Base-by-base conservation (phyloP, 352 stramenopile genomes). In the Aphanomyces cochlioides region DNA sequence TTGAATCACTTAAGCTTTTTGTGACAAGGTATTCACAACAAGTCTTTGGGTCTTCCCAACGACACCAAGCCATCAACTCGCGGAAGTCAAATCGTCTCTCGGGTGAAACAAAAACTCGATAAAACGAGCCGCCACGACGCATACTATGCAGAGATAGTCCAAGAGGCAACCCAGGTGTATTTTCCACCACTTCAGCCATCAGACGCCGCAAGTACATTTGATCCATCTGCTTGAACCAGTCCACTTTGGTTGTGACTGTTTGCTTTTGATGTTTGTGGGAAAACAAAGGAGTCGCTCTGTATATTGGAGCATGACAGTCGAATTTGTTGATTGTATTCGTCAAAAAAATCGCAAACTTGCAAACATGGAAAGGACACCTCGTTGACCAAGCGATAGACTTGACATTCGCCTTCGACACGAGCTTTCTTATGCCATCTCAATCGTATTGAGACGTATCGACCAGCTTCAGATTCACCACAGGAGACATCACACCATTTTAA, bases 71-170 rank as follows among this genome's bases (percentile, higher is more conserved):
- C 56, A 61, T 61, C 28, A 28, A 28, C 28, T 2, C 28, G 28
- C 28, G 28, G 28, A 28, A 28, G 28, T 28, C 28, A 61, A 61
- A 15, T 61, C 2, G 13, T 21, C 13, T 61, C 21, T 17, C 37
- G 56, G 56, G 21, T 15, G 21, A 15, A 38, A 13, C 13, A 61
- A 61, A n/a, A 15, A 61, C 56, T 19, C 56, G 56, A 19, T 53
- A 61, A 21, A 38, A 61, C 13, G 13, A 61, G 12, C 56, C 56
- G 17, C 56, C 56, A 61, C 56, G 56, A 61, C 56, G 56, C 37
- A 61, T 53, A 19, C 56, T 61, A 53, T 61, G 56, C 21, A 48
- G 17, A 53, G 56, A 2, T 15, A 61, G 13, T 15, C 21, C 19
- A 19, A 48, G 1, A 13, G 56, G 19, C 56, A 61, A 19, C 21